These are phyloP conservation scores for Podaxis mareebaensis DNA, from an alignment of 768 basidiomycete species.

Conservation along the genomic window DNA sequence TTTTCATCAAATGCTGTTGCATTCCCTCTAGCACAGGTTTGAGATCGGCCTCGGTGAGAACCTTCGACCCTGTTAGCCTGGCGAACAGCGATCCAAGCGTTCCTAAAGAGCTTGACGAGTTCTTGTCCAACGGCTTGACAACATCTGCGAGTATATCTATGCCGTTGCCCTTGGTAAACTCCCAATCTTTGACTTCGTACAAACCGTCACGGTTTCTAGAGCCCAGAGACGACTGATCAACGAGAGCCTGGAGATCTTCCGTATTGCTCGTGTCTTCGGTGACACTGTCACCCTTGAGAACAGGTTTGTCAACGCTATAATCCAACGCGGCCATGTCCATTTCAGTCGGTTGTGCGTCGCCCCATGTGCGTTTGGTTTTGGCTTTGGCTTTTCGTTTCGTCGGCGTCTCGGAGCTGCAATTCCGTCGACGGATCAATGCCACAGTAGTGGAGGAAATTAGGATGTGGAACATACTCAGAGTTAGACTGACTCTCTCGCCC, in stretches of 20 bases:
- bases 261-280: constrained; percentile 30
- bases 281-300: constrained; percentile 25
- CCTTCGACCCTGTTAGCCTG: constrained; percentile 82
- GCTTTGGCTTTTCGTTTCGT: constrained; percentile 61
- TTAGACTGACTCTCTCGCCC: constrained; percentile 55
- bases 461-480: constrained; percentile 62
- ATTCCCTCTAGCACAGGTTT: constrained; percentile 88
- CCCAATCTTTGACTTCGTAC: constrained; percentile 76
- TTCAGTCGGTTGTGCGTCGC: constrained; percentile 75
- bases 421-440: constrained; percentile 5
- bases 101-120: constrained; percentile 51
- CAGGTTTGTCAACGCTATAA: constrained; percentile 66
- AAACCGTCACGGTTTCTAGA: constrained; percentile 70
- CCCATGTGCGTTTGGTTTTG: constrained; percentile 91
- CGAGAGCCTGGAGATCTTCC: constrained; percentile 59
- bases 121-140: constrained; percentile 43
- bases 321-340: constrained; percentile 93
- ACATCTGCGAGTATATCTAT: constrained; percentile 59
- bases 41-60: constrained; percentile 79
- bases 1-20: constrained; percentile 98
- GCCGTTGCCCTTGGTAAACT: constrained; percentile 55
- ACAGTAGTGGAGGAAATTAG: background rate
- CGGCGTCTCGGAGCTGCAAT: constrained; percentile 59
- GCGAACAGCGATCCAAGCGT: constrained; percentile 80
- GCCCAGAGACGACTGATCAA: constrained; percentile 76